Evolutionary conservation across 2,329 filamentous ascomycete species (phyloP), one percentile per base, ranked within the genome.

Genomic region (Tolypocladium sp.): DNA sequence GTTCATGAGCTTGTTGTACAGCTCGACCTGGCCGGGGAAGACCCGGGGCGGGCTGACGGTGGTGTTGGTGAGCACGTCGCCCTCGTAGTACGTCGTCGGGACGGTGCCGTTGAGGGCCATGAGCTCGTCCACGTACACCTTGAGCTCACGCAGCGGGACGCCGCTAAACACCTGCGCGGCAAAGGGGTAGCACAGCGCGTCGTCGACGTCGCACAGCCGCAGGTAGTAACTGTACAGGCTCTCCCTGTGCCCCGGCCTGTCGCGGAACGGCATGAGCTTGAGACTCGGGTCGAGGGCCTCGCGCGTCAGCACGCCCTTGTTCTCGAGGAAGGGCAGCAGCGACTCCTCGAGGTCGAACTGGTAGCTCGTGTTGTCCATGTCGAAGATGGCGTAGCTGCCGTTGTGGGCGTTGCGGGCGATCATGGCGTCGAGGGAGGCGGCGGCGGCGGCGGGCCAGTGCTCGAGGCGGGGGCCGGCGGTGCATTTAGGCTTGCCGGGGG

Each of bases 361-460:
- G 42, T 73, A 78, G 62, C 71, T 73, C 3, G 76, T 78, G 65
- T 78, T 77, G 68, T 78, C 76, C 76, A 77, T 77, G 66, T 78
- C 74, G 53, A 76, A 76, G 30, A 73, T 69, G 15, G 74, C 74
- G 52, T 74, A 76, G 57, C 69, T 68, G 30, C 71, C 71, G 53
- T 67, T 62, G 67, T 76, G 66, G 27, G 73, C 72, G 58, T 76
- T 76, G 57, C 64, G 64, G 1, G 66, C 63, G 58, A 76, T 76
- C 74, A 76, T 74, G 40, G 63, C 63, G 58, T 73, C 67, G 55
- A 76, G 67, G 3, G 69, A 65, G 30, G 64, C 65, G 5, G 74
- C 74, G 0, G 74, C 74, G 8, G 65, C 62, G 6, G 63, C 56
- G 7, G 74, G 74, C 74, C 74, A 76, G 62, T 76, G 74, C 44